Evolutionary conservation across 306 rosid species (phyloP), one percentile per base, ranked within the genome.

Genomic region (Lathyrus sativus): DNA sequence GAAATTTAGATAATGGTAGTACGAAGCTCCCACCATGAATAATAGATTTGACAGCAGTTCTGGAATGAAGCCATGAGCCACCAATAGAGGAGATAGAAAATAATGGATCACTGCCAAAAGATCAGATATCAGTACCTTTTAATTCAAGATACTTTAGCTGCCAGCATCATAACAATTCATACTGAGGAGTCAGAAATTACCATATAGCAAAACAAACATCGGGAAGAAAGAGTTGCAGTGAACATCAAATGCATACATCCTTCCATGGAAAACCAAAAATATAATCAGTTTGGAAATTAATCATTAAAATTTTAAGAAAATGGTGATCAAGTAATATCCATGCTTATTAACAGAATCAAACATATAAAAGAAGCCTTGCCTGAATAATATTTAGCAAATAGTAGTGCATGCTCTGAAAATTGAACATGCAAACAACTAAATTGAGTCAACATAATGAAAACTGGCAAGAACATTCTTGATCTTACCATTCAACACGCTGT

Each of bases 221-320:
- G 99, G 99, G 85, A 95, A 90, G 92, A 95, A 95, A 80, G 99
- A 95, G 88, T 95, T 95, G 96, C 99, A 95, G 81, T 95, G 99
- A 83, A 95, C 99, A 80, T 95, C 99, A 85, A 95, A 95, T 39
- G 99, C 89, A 3, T 95, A 95, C 78, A 95, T 83, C 99, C 99
- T 95, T 64, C 88, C 80, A 84, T 33, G 76, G 49, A 72, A 67
- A 70, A 62, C 72, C 33, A 56, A 45, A 57, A 61, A 53, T 13
- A 11, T 37, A 65, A 70, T 75, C 64, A 85, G 86, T 44, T 51
- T 29, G 66, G 43, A 74, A 72, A 51, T 38, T 51, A 70, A 45
- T 65, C 65, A 65, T 61, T 41, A 24, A 37, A 55, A 71, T 73
- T 57, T 11, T 50, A 41, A 62, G 56, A 14, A 33, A 80, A 48